Evolutionary conservation across 2,329 filamentous ascomycete species (phyloP).

Genomic region (Colletotrichum somersetense): DNA sequence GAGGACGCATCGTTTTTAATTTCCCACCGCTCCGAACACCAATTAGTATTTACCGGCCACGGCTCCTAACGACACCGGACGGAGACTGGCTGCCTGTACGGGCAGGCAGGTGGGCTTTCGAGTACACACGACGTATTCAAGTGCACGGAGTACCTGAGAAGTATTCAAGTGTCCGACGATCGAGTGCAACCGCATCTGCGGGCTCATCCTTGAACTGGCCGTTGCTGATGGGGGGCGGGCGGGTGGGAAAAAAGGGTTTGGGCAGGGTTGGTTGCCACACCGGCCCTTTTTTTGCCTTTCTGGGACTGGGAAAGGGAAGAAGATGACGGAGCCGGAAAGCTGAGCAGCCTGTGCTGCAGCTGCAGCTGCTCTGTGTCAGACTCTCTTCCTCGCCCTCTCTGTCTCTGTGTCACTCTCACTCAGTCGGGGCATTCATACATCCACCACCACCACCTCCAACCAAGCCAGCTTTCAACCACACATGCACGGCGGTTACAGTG

Average conservation of each 20-base stretch:
- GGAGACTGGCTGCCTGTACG: not conserved
- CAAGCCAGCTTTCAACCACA: conserved; percentile 1
- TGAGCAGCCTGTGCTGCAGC: conserved; percentile 6
- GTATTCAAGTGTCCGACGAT: conserved; percentile 23
- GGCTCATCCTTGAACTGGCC: conserved; percentile 9
- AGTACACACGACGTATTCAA: not conserved
- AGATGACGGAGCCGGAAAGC: conserved; percentile 14
- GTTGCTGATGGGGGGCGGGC: not conserved
- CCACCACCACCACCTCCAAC: conserved; percentile 9
- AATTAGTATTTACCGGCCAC: not conserved
- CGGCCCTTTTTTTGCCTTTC: conserved; percentile 18
- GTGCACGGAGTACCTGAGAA: conserved; percentile 6
- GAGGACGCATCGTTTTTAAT: not conserved
- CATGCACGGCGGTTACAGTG: conserved; percentile 16
- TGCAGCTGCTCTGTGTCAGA: not conserved
- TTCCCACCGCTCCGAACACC: not conserved
- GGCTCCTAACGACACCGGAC: not conserved
- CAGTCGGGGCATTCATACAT: not conserved
- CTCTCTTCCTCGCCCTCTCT: not conserved
- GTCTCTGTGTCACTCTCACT: not conserved
- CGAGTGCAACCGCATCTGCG: conserved; percentile 22
- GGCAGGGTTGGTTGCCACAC: conserved; percentile 31
- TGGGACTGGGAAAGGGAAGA: conserved; percentile 12
- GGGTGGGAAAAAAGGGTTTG: conserved; percentile 22
- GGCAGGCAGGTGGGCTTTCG: not conserved